phyloP scores from a whole-genome alignment of 2,329 filamentous ascomycete genomes.

The Zelopaecilomyces penicillatus region DNA sequence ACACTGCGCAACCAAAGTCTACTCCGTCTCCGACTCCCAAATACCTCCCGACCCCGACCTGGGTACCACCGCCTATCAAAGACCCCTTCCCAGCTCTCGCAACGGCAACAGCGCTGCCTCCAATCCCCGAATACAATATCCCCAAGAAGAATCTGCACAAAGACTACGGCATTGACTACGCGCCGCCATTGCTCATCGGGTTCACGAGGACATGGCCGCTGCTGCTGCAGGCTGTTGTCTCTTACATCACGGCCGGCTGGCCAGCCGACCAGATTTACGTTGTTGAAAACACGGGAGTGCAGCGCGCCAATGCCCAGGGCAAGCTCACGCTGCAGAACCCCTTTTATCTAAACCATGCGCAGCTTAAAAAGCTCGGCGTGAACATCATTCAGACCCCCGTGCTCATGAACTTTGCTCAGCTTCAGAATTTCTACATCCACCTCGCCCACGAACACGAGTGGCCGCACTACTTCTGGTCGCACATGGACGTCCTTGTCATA shows the following conservation, averaged over 20 bases:
- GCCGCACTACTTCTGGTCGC: constrained; percentile 47
- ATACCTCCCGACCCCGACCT: constrained; percentile 26
- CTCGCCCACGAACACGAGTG: constrained; percentile 35
- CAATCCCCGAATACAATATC: constrained; percentile 36
- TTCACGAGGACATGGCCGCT: constrained; percentile 50
- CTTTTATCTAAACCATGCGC: constrained; percentile 46
- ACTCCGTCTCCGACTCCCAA: background rate
- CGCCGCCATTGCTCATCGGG: constrained; percentile 48
- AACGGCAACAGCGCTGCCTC: constrained; percentile 25
- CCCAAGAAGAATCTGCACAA: constrained; percentile 29
- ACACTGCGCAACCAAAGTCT: no score
- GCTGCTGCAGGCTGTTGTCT: constrained; percentile 46
- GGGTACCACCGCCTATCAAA: constrained; percentile 26
- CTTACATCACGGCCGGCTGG: constrained; percentile 52
- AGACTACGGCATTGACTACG: constrained; percentile 27
- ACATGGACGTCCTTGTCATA: constrained; percentile 43
- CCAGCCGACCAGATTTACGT: constrained; percentile 48
- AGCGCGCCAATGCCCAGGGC: constrained; percentile 41
- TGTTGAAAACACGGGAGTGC: constrained; percentile 50
- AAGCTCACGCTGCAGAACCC: constrained; percentile 45
- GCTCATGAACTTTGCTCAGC: constrained; percentile 44
- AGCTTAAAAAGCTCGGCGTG: constrained; percentile 42
- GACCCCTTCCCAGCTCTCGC: constrained; percentile 36
- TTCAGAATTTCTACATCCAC: constrained; percentile 46
- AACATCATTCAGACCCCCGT: constrained; percentile 42